Base-by-base conservation (phyloP, 2,329 filamentous ascomycete genomes). In the Fusarium oxysporum region DNA sequence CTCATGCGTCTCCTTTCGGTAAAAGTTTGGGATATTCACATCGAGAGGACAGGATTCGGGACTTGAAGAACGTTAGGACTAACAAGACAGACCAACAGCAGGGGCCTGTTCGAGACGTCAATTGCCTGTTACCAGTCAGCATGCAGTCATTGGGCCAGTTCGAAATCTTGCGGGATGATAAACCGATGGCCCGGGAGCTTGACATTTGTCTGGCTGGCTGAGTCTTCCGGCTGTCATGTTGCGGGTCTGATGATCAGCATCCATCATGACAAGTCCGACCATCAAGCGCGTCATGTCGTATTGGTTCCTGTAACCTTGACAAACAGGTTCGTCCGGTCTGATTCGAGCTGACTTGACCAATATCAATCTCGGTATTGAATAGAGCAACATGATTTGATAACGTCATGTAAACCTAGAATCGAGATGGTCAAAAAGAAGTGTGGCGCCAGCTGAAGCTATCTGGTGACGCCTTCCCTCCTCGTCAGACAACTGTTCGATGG, bases 401-500 rank as follows among this genome's bases (percentile, higher is more conserved):
- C 35, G 50, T 64, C 47, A 48, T 43, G 28, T n/a, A 58, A 55
- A 70, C 41, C 48, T 58, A 33, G 45, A 55, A 71, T 63, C 65
- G 37, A 62, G 44, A 73, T 59, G 58, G 43, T 11, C n/a, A 48
- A 38, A 51, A 45, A 51, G 40, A 47, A 65, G 50, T 51, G 61
- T 72, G 53, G 60, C 60, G 51, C 54, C 48, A 48, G 54, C 40
- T 55, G 70, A 60, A 63, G 57, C 63, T 58, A 62, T 63, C 44
- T 71, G 62, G 50, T 68, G 62, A 68, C 68, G 66, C 70, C 44
- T 73, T 67, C 57, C 68, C 19, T 68, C 33, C 41, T 60, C 41
- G 65, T 48, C 30, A 57, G 38, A 60, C 62, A 51, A 71, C 70
- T 54, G 60, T 71, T 73, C 56, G 43, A 73, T 65, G 57, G 53